Evolutionary conservation across 108 stramenopile genomes (phyloP), one percentile per base, ranked within the genome.

Genomic region (Skeletonema marinoi): DNA sequence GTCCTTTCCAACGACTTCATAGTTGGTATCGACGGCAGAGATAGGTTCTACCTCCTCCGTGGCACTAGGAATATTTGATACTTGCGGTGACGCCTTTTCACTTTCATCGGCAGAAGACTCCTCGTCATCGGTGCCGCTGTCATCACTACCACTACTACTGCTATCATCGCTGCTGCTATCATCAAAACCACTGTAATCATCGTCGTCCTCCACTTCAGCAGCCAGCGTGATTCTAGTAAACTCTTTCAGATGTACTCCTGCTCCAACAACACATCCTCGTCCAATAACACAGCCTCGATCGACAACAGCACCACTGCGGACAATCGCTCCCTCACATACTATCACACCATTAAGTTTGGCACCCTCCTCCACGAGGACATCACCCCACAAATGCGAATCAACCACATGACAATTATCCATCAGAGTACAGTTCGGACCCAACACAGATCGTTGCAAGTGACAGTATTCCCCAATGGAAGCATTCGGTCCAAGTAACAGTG

Each of bases 271-370:
- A 63, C 96, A 96, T 56, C 94, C 95, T 60, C 71, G 62, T 48
- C 96, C 96, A 73, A 98, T 87, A 16, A 98, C 84, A 80, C 96
- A 97, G 46, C 98, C 98, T 62, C 78, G 80, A 41, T 82, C 74
- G 5, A 98, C 68, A 3, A 80, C 67, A 2, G 96, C 96, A 39
- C 93, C 90, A n/a, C 74, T 82, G 41, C 74, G 73, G 19, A 98
- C 72, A 0, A 89, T 62, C 32, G 81, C 81, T 60, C 88, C 90
- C 46, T 88, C 81, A 32, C 94, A 92, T 39, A 98, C 58, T 50
- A 98, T 84, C 59, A 92, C 85, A 14, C 87, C 68, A 39, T 71
- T 74, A 14, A 98, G 68, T 50, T 59, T 77, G 16, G 92, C 97
- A 35, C 90, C 90, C 6, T 86, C 86, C 44, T 88, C 94, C 10